Evolutionary conservation across 1,284 basidiomycete genomes (phyloP).

Genomic region (Cryptococcus wingfieldii): DNA sequence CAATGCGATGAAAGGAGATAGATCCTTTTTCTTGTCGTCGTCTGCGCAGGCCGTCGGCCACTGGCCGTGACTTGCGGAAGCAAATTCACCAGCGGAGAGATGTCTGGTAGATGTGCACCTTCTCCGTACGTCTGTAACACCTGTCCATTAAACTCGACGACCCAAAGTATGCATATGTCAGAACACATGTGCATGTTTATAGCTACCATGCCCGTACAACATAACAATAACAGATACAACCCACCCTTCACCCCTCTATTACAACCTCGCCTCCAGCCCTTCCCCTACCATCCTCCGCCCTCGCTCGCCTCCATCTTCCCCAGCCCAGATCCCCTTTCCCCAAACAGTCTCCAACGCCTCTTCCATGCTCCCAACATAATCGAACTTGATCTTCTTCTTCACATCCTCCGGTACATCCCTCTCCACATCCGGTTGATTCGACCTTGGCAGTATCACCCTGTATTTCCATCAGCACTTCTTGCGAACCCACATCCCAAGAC

Average conservation of each 20-base stretch:
- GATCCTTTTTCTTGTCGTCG: too few species aligned
- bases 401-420: slow-evolving; percentile 88
- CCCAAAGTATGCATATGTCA: too few species aligned
- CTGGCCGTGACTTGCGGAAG: too few species aligned
- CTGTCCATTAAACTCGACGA: too few species aligned
- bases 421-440: slow-evolving; percentile 81
- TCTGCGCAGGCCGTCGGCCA: too few species aligned
- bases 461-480: background rate
- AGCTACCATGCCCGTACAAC: too few species aligned
- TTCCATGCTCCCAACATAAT: slow-evolving; percentile 52
- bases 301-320: background rate
- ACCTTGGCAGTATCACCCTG: slow-evolving; percentile 67
- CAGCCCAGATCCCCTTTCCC: slow-evolving; percentile 25
- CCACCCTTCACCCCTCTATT: background rate
- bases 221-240: too few species aligned
- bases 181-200: too few species aligned
- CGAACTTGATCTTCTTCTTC: slow-evolving; percentile 77
- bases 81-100: too few species aligned
- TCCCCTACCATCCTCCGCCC: background rate
- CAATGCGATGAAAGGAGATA: too few species aligned
- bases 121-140: too few species aligned
- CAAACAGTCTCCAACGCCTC: slow-evolving; percentile 38
- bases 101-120: too few species aligned
- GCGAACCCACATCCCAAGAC: background rate
- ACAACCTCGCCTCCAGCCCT: slow-evolving; percentile 23